Conservation (phyloP, 108 stramenopile species). For the Pseudonitzschia multiseries region DNA sequence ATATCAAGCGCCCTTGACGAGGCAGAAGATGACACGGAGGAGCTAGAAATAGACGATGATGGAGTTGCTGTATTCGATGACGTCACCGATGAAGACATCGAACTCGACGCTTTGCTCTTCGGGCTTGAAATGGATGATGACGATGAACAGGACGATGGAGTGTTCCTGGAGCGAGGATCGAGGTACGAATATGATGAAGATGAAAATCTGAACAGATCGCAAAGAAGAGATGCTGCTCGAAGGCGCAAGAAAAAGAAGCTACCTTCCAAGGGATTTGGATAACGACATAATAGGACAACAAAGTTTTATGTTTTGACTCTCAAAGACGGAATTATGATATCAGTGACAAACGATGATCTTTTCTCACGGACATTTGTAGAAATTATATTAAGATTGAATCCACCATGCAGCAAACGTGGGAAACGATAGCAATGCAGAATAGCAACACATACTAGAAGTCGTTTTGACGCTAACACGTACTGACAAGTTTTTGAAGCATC, state of each 20-base stretch:
- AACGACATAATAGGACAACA: not conserved
- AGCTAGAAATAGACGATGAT: slow-evolving; percentile 15
- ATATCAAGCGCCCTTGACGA: slow-evolving; percentile 64
- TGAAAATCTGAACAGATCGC: slow-evolving; percentile 67
- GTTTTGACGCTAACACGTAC: no score
- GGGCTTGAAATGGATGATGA: slow-evolving; percentile 49
- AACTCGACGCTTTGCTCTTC: slow-evolving; percentile 44
- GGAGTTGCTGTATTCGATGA: slow-evolving; percentile 21
- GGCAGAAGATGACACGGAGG: slow-evolving; percentile 41
- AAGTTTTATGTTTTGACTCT: not conserved
- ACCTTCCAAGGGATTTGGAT: slow-evolving; percentile 73
- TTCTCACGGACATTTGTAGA: no score
- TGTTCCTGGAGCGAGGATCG: slow-evolving; percentile 59
- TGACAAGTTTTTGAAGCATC: no score
- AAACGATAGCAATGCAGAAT: no score
- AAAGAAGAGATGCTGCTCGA: slow-evolving; percentile 73
- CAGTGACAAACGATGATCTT: no score
- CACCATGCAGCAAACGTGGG: no score
- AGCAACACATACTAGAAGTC: no score
- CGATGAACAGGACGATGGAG: slow-evolving; percentile 61
- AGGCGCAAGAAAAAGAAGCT: slow-evolving; percentile 62
- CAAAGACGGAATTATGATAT: no score
- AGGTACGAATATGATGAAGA: slow-evolving; percentile 51
- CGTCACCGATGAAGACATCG: slow-evolving; percentile 43
- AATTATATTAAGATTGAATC: no score